phyloP scores from a whole-genome alignment of 495 filamentous ascomycete species.

The Bathelium albidoporum region DNA sequence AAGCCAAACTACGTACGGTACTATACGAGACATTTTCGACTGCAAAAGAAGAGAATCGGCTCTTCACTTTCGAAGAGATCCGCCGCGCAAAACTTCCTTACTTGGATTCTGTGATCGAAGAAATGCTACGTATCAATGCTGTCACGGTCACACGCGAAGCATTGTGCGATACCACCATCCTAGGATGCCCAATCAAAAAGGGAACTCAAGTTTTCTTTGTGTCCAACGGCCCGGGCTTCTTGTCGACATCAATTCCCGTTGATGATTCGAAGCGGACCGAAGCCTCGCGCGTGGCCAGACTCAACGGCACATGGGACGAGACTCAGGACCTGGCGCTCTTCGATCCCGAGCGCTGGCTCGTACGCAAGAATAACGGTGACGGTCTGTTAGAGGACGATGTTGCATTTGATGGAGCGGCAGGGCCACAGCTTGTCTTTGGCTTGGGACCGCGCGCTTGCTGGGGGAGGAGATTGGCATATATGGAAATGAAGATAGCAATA shows the following conservation, averaged over 20 bases:
- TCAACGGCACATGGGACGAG: not conserved
- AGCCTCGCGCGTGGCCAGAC: not conserved
- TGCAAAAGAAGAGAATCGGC: not conserved
- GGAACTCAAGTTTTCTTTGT: constrained; percentile 2
- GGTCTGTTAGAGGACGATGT: not conserved
- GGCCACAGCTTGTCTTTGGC: constrained; percentile 9
- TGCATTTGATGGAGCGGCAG: constrained; percentile 10
- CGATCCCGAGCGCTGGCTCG: constrained; percentile 7
- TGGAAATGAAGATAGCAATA: constrained; percentile 7
- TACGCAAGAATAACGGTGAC: not conserved
- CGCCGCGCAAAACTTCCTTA: not conserved
- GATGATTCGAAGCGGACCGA: not conserved
- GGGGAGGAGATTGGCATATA: constrained; percentile 8
- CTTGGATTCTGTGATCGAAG: constrained; percentile 6
- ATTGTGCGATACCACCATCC: not conserved
- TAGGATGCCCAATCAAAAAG: not conserved
- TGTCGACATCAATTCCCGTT: not conserved
- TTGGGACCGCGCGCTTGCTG: constrained; percentile 12
- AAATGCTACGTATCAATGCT: constrained; percentile 2
- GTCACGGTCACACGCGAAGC: not conserved
- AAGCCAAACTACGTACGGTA: not conserved
- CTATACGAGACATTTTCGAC: not conserved
- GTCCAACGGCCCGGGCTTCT: constrained; percentile 2
- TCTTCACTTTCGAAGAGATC: not conserved
- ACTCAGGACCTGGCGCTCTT: not conserved